Evolutionary conservation across 2,329 filamentous ascomycete genomes (phyloP), one percentile per base, ranked within the genome.

Genomic region (Aspergillaceae sp.): DNA sequence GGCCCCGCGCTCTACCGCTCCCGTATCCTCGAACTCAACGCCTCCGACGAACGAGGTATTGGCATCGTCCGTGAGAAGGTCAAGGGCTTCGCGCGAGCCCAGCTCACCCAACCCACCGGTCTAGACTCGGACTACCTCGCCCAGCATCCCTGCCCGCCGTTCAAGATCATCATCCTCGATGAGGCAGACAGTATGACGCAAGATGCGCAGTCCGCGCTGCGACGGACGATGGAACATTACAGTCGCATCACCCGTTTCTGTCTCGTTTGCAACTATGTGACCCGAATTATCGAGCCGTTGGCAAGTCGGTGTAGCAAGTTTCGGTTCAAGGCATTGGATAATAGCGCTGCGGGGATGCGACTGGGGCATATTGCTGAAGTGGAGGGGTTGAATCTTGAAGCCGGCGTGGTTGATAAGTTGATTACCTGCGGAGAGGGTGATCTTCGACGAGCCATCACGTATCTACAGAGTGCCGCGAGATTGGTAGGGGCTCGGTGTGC

Each of bases 101-200:
- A 96, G 67, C 80, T 97, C 51, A 90, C 86, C 29, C 88, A 94
- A 54, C 83, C 87, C 2, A 82, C 87, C 0, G 74, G 75, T 0
- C 69, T 83, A 51, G 73, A 82, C 57, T 79, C 86, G 72, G 70
- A 74, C 42, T 82, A 82, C 55, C 63, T 74, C 40, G 74, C 77
- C 50, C 72, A 83, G 62, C 96, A 94, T 61, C 90, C 92, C 0
- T 97, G 91, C 64, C 92, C 92, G 26, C 92, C 92, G 0, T 98
- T 96, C 75, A 99, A 98, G 73, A 95, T 99, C 64, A 91, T 98
- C 63, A 88, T 99, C 50, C 81, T 99, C 49, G 92, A 98, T 68
- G 92, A 98, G 72, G 92, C 92, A 56, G 92, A 99, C 66, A 92
- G 86, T 56, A 97, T 99, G 91, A 98, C 92, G 35, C 91, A 97